Percentiles rank a stretch among this genome's conserved stretches.
phyloP scores from a whole-genome alignment of 345 rosid genomes.

The Salix brachista region DNA sequence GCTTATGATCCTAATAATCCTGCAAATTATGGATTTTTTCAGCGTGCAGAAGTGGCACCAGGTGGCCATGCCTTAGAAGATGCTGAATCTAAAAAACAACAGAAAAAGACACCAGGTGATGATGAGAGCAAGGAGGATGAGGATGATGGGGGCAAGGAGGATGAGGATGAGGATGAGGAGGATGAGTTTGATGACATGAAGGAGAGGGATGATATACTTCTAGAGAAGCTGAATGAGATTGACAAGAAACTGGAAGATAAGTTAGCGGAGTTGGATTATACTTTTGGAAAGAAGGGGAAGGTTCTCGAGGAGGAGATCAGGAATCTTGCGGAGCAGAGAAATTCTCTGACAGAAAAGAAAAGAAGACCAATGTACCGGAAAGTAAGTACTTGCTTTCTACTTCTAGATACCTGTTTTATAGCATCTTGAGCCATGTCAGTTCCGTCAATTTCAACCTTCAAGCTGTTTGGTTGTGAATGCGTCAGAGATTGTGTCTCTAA shows the following conservation, averaged over 20 bases:
- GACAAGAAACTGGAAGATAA: constrained; percentile 82
- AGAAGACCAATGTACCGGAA: constrained; percentile 74
- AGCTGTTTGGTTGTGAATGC: background rate
- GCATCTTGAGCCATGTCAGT: background rate
- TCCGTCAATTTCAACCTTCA: background rate
- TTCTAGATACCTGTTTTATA: background rate
- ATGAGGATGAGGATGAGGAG: constrained; percentile 54
- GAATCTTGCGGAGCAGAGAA: constrained; percentile 90
- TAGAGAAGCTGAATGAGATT: constrained; percentile 69
- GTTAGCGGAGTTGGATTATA: constrained; percentile 80
- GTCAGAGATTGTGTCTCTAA: background rate
- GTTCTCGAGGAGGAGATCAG: constrained; percentile 87
- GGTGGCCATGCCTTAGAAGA: constrained; percentile 26
- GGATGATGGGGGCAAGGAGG: constrained; percentile 78
- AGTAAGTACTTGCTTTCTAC: constrained; percentile 36
- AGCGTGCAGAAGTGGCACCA: constrained; percentile 40
- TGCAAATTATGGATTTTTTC: constrained; percentile 62
- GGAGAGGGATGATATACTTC: constrained; percentile 70
- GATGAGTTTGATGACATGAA: constrained; percentile 95
- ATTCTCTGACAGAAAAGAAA: constrained; percentile 82
- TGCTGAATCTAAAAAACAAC: constrained; percentile 40
- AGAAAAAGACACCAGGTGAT: constrained; percentile 42
- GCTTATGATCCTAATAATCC: constrained; percentile 86
- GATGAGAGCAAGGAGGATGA: constrained; percentile 58
- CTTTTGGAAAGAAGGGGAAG: constrained; percentile 90